Base-by-base conservation (phyloP, 106 monocot species). In the Phalaenopsis equestris region DNA sequence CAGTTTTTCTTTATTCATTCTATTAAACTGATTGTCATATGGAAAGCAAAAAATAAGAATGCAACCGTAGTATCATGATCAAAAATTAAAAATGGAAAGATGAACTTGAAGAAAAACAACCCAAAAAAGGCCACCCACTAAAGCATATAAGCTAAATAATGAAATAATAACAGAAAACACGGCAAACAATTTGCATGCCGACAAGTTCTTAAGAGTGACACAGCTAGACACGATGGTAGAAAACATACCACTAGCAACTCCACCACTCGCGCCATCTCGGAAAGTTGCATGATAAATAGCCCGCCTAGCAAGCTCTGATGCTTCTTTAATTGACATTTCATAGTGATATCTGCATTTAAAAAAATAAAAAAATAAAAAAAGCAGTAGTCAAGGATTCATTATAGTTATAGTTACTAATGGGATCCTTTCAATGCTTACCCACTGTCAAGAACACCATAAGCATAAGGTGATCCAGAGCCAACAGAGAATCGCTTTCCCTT, bases 211-310 rank as follows among this genome's bases (percentile, higher is more conserved):
- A 45, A 45, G 43, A 6, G 6, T 45, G 6, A 45, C 6, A 45
- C 43, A 45, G 43, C 43, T 45, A 45, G 43, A 45, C 43, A 2
- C 23, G 2, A 67, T 11, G 24, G 41, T 41, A 73, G 41, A 49
- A 46, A 61, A 15, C 67, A 78, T 89, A 91, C 87, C 88, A 49
- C 84, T 83, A 30, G 85, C 91, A 81, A 89, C 85, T 64, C 91
- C 88, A 80, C 88, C 88, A 80, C 88, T 88, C 23, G 91, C 88
- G 48, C 83, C 88, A 78, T 88, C 91, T 79, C 88, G 38, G 12
- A 91, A 89, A 36, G 91, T 91, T 52, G 88, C 91, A 85, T 91
- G 91, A 52, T 89, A 91, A 77, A 91, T 91, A 75, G 91, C 83
- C 45, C 91, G 67, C 14, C 88, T 85, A 80, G 84, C 92, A 41